phyloP scores from a whole-genome alignment of 345 rosid species.

The Ricinus communis region DNA sequence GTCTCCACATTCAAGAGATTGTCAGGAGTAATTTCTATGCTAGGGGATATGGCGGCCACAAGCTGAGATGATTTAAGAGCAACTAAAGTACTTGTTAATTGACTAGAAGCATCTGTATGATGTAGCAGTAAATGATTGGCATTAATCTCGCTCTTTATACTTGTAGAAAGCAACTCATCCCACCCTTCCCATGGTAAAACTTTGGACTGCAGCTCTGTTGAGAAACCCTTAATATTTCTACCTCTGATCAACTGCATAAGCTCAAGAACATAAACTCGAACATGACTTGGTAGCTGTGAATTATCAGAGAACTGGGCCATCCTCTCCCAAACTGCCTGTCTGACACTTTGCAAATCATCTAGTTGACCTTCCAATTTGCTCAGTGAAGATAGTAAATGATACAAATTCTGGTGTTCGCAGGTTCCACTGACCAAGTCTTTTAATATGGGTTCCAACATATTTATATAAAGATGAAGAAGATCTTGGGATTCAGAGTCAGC shows the following conservation, averaged over 20 bases:
- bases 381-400: slow-evolving; percentile 65
- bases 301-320: slow-evolving; percentile 65
- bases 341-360: slow-evolving; percentile 64
- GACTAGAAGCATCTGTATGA: slow-evolving; percentile 53
- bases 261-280: slow-evolving; percentile 77
- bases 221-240: slow-evolving; percentile 53
- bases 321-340: slow-evolving; percentile 74
- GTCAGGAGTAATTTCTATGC: slow-evolving; percentile 65
- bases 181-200: slow-evolving; percentile 84
- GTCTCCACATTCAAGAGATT: slow-evolving; percentile 55
- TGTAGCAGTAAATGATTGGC: slow-evolving; percentile 40
- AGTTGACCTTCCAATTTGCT: slow-evolving; percentile 71
- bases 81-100: slow-evolving; percentile 73
- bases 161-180: slow-evolving; percentile 53
- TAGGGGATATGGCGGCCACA: slow-evolving; percentile 55
- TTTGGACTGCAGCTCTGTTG: slow-evolving; percentile 51
- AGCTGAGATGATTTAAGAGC: slow-evolving; percentile 92
- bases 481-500: slow-evolving; percentile 35
- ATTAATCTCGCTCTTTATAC: slow-evolving; percentile 42
- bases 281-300: slow-evolving; percentile 69
- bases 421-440: slow-evolving; percentile 51
- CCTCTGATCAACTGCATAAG: slow-evolving; percentile 79
- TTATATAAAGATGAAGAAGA: slow-evolving; percentile 59
- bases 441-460: slow-evolving; percentile 63
- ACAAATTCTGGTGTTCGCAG: slow-evolving; percentile 50